Percentiles rank a stretch among this genome's conserved stretches.
These are phyloP conservation scores for Candida chilensis DNA, from an alignment of 805 yeast species.

Conservation along the genomic window DNA sequence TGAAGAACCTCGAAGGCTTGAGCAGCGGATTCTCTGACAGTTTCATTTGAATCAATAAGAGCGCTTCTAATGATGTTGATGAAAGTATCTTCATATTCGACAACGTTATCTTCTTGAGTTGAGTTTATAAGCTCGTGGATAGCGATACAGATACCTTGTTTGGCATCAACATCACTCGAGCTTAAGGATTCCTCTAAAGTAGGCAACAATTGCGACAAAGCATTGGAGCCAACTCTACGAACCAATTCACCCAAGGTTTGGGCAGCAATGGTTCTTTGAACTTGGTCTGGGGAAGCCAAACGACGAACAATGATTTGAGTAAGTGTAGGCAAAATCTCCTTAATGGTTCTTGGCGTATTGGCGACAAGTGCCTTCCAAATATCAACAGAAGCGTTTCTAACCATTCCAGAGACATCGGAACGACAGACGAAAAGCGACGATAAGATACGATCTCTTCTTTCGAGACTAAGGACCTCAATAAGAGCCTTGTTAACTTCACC, in stretches of 20 bases:
- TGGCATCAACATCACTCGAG: slow-evolving; percentile 65
- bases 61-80: slow-evolving; percentile 73
- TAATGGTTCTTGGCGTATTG: slow-evolving; percentile 90
- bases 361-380: slow-evolving; percentile 96
- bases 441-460: slow-evolving; percentile 79
- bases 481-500: slow-evolving; percentile 53
- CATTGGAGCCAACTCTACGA: slow-evolving; percentile 85
- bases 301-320: slow-evolving; percentile 73
- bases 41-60: slow-evolving; percentile 60
- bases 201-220: slow-evolving; percentile 78
- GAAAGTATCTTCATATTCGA: slow-evolving; percentile 56
- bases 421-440: slow-evolving; percentile 89
- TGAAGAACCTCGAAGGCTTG: slow-evolving; percentile 84
- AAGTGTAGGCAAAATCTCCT: slow-evolving; percentile 81
- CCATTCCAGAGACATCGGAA: slow-evolving; percentile 81
- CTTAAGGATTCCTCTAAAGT: slow-evolving; percentile 61
- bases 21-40: slow-evolving; percentile 88
- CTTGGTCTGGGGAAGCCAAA: slow-evolving; percentile 74
- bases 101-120: slow-evolving; percentile 50
- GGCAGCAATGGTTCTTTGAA: slow-evolving; percentile 82
- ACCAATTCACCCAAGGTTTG: slow-evolving; percentile 91
- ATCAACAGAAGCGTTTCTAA: slow-evolving; percentile 82
- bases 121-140: slow-evolving; percentile 77
- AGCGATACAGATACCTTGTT: slow-evolving; percentile 96
- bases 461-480: slow-evolving; percentile 74